Evolutionary conservation across 257 asterid species (phyloP).

Genomic region (Rauvolfia tetraphylla): DNA sequence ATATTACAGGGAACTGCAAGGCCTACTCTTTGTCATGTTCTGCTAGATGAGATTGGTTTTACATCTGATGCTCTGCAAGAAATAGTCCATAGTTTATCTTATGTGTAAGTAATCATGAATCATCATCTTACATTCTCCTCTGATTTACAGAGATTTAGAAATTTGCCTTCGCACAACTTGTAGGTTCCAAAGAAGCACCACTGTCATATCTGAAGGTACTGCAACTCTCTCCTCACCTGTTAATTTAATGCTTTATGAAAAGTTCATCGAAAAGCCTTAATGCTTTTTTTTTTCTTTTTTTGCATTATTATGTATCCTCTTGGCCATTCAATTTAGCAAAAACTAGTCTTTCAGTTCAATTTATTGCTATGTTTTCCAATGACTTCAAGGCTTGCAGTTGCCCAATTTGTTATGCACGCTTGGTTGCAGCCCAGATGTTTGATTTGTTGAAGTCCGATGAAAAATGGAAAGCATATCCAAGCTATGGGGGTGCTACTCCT

Average conservation of each 20-base stretch:
- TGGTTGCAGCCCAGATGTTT: conserved; percentile 39
- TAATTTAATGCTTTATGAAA: not conserved
- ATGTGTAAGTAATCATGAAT: conserved; percentile 24
- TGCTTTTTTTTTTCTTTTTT: not conserved
- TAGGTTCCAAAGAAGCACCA: conserved; percentile 51
- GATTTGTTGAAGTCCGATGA: conserved; percentile 24
- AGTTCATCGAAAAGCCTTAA: not conserved
- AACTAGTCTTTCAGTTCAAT: not conserved
- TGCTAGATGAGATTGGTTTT: conserved; percentile 46
- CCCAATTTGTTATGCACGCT: conserved; percentile 44
- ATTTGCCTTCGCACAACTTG: not conserved
- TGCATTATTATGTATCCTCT: not conserved
- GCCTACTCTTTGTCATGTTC: conserved; percentile 48
- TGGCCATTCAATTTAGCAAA: not conserved
- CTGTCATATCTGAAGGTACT: conserved; percentile 48
- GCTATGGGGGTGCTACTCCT: no score
- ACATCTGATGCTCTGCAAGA: conserved; percentile 46
- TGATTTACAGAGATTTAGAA: not conserved
- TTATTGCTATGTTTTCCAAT: not conserved
- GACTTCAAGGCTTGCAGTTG: conserved; percentile 26
- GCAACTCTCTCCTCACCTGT: not conserved
- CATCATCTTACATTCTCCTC: not conserved
- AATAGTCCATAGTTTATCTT: conserved; percentile 38
- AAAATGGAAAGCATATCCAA: conserved; percentile 5
- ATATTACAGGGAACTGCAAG: conserved; percentile 42